Evolutionary conservation across 2,329 filamentous ascomycete species (phyloP).

Genomic region (Fusarium lyarnte): DNA sequence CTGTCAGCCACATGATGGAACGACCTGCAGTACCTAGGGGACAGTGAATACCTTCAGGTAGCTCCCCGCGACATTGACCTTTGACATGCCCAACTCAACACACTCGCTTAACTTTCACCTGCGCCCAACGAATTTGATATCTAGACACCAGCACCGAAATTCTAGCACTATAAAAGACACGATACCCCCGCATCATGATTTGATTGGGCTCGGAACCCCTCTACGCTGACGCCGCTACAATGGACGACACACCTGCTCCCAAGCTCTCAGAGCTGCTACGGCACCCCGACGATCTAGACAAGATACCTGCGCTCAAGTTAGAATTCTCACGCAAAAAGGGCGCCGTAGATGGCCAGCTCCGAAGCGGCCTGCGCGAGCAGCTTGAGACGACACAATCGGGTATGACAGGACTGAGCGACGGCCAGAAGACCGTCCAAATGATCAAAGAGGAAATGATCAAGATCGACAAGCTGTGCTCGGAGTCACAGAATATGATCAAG

Average conservation of each 20-base stretch:
- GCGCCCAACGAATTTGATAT: background rate
- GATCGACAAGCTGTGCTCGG: conserved; percentile 96
- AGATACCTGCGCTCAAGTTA: conserved; percentile 86
- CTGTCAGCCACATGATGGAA: conserved; percentile 34
- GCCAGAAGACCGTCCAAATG: conserved; percentile 88
- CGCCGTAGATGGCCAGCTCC: conserved; percentile 89
- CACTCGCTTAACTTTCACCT: conserved; percentile 10
- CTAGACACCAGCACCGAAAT: background rate
- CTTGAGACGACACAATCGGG: conserved; percentile 93
- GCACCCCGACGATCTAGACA: conserved; percentile 96
- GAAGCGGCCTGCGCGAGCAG: conserved; percentile 88
- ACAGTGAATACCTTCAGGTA: conserved; percentile 3
- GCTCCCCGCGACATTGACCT: conserved; percentile 29
- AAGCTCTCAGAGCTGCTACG: conserved; percentile 93
- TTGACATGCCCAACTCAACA: conserved; percentile 17
- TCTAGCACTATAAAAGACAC: background rate
- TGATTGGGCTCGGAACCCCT: conserved; percentile 37
- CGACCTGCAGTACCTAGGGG: background rate
- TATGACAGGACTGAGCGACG: conserved; percentile 88
- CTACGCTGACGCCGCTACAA: conserved; percentile 40
- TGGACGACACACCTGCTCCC: conserved; percentile 71
- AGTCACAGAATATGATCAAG: conserved; percentile 96
- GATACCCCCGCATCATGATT: conserved; percentile 38
- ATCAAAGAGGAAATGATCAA: conserved; percentile 99
- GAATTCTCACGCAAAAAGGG: conserved; percentile 96